Base-by-base conservation (phyloP, 2,329 filamentous ascomycete species). In the Phialophora chinensis region DNA sequence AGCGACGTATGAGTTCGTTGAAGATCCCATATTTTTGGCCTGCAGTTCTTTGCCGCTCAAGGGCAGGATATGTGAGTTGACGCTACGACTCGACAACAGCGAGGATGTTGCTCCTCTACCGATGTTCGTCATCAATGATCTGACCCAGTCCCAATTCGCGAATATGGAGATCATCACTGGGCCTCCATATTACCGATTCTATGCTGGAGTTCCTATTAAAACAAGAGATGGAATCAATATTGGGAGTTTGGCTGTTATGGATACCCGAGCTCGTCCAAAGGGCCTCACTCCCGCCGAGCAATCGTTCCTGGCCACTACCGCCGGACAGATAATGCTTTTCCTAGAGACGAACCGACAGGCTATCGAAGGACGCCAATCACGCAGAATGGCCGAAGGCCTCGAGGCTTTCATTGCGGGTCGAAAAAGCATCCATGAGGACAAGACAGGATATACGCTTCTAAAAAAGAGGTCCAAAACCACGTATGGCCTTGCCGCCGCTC, bases 31-130 rank as follows among this genome's bases (percentile, higher is more conserved):
- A 59, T 74, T 78, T 75, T 68, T 71, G 63, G 73, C 77, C 11
- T 78, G 77, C 59, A 74, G 65, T 58, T 74, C 66, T 67, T 77
- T 75, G 63, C 75, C 63, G 61, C 77, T 62, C 73, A 79, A 73
- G 57, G 65, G 72, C 33, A 74, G 63, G 35, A 70, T 79, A 57
- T 79, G 77, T 63, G 72, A 75, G 72, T 75, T 79, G 71, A 72
- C 75, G 69, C 44, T 68, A 8, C 20, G 55, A 52, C 54, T 62
- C 14, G 58, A 62, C 55, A 61, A 52, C 47, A 33, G 14, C 31
- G 63, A 72, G 31, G 72, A 69, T 57, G 63, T 73, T n/a, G 42
- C 73, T 2, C 29, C 49, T 33, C 74, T 73, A 58, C 67, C 73
- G 25, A 75, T 75, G 60, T 71, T 75, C 54, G 66, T 73, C 6